Evolutionary conservation across 2,329 filamentous ascomycete species (phyloP), one percentile per base, ranked within the genome.

Genomic region (Helminthosporium solani): DNA sequence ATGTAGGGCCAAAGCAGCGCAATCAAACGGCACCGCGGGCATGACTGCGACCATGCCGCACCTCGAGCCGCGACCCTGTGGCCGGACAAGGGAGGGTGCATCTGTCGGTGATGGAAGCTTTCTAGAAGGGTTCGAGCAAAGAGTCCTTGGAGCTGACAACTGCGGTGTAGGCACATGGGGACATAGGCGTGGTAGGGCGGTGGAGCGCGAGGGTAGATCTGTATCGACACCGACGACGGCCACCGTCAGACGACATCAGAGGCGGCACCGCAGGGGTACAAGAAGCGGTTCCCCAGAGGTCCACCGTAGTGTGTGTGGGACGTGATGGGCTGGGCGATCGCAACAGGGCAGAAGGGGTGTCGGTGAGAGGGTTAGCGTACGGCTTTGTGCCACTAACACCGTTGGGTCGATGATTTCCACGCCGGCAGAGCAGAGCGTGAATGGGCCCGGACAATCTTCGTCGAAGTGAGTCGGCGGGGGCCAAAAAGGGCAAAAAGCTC

Each of bases 191-290:
- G n/a, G n/a, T n/a, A n/a, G 16, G 21, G 11, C 34, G 34, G 5
- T 36, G 9, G 16, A 20, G n/a, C 11, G 18, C 16, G 18, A 36
- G 34, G 18, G 20, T 11, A 34, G 37, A 19, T 36, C 30, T 11
- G 21, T 38, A 33, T 18, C 46, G 42, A 49, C 44, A 43, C 33
- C 38, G 28, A 28, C 33, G 16, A 28, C 25, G 45, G 47, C 28
- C 44, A 44, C 45, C 30, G 60, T 62, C 54, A 64, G 63, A 60
- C 56, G 50, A 54, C 54, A 63, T 57, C 53, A 61, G 49, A 63
- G 52, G 56, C 56, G 50, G 55, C 46, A 49, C 52, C 50, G 49
- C 36, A 41, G 48, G 38, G 36, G 40, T 18, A 35, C 34, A 47
- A 46, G 39, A 42, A 33, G 46, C 42, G 41, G 44, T 40, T 48